Evolutionary conservation across 2,329 filamentous ascomycete genomes (phyloP).

Genomic region (Penicillium sp.): DNA sequence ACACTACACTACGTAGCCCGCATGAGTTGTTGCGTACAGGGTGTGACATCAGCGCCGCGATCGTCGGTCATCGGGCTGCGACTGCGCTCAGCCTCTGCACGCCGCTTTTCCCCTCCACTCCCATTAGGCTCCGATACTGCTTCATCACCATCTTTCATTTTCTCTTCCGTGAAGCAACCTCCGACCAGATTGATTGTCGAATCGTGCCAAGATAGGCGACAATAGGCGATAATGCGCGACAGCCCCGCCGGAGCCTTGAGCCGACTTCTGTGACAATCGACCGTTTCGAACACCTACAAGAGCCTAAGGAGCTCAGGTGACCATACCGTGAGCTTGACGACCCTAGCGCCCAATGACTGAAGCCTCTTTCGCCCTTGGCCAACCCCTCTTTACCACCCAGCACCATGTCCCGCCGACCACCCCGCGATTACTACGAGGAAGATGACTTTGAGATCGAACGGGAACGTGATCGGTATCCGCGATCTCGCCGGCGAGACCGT

Average conservation of each 20-base stretch:
- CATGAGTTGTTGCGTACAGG: constrained; percentile 10
- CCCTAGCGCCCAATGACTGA: neutral
- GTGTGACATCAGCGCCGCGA: constrained; percentile 34
- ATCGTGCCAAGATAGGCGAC: constrained; percentile 4
- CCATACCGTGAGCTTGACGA: neutral
- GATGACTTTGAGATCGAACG: constrained; percentile 27
- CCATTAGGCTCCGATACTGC: neutral
- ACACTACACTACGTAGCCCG: neutral
- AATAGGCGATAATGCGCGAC: neutral
- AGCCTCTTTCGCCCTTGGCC: neutral
- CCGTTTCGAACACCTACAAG: neutral
- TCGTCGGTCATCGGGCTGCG: constrained; percentile 12
- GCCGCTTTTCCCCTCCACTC: neutral
- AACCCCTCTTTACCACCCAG: neutral
- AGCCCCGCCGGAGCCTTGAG: constrained; percentile 8
- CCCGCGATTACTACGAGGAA: constrained; percentile 32
- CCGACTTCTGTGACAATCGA: neutral
- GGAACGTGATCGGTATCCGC: constrained; percentile 25
- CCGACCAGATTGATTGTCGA: neutral
- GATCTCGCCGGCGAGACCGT: constrained; percentile 25
- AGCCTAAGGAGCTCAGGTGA: neutral
- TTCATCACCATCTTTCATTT: neutral
- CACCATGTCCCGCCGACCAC: constrained; percentile 33
- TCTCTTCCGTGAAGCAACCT: neutral
- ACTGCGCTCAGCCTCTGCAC: constrained; percentile 6